Evolutionary conservation across 2,329 filamentous ascomycete genomes (phyloP).

Genomic region (Phialophora expanda): DNA sequence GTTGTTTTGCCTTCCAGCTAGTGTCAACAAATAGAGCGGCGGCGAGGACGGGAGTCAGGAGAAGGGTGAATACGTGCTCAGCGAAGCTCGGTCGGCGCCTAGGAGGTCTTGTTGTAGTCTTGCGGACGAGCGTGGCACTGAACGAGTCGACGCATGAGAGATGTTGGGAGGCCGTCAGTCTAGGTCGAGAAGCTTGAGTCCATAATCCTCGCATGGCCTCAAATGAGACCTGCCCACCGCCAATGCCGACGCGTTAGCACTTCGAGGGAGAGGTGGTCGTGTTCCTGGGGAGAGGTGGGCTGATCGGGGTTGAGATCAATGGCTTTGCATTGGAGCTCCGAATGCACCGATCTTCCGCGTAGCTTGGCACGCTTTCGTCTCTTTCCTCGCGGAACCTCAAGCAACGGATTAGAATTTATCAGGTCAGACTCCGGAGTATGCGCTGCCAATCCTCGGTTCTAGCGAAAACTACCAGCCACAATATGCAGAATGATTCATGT

Average conservation of each 20-base stretch:
- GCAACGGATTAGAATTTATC: too few species aligned
- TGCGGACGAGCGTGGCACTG: conserved; percentile 26
- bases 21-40: conserved; percentile 37
- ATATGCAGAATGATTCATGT: too few species aligned
- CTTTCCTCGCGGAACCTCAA: too few species aligned
- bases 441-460: too few species aligned
- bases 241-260: background rate
- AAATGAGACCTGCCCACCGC: background rate
- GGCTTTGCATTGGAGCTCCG: conserved; percentile 12
- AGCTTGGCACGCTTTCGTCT: background rate
- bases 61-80: conserved; percentile 37
- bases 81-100: conserved; percentile 33
- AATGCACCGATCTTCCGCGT: background rate
- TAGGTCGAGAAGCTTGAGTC: conserved; percentile 34
- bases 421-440: too few species aligned
- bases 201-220: conserved; percentile 36
- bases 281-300: conserved; percentile 16
- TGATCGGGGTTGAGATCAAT: conserved; percentile 14
- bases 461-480: too few species aligned
- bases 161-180: conserved; percentile 25
- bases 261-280: conserved; percentile 1
- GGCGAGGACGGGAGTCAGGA: conserved; percentile 36
- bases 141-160: conserved; percentile 19
- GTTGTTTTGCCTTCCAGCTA: conserved; percentile 36
- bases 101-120: conserved; percentile 31